Evolutionary conservation across 2,329 filamentous ascomycete species (phyloP), one percentile per base, ranked within the genome.

Genomic region (Sporothrix dimorphospora): DNA sequence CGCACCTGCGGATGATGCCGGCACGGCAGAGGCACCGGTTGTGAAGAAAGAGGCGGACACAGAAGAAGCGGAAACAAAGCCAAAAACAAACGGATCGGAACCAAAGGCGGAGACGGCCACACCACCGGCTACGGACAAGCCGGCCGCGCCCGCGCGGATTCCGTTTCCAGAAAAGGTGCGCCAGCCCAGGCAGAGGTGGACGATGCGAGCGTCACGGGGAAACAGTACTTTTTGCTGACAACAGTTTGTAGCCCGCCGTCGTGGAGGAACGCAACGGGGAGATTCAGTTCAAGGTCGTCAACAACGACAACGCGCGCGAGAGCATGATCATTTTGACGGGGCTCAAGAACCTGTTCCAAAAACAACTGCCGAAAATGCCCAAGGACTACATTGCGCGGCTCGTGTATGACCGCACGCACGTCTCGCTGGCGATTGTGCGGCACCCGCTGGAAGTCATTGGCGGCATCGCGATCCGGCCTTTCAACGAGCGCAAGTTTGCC

Each of bases 301-400:
- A 98, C 85, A 99, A 99, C 79, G 96, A 99, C 79, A 92, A 92
- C 77, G 87, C 91, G 53, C 89, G 92, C 75, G 94, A 97, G 78
- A 97, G 93, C 79, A 91, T 94, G 76, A 97, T 98, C 79, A 97
- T 99, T 77, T 86, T 99, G 72, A 98, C 95, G 0, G 96, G 96
- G 12, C 85, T 99, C 71, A 99, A 98, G 80, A 97, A 94, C 79
- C 97, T 99, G 75, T 98, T 99, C 78, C 96, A 99, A 81, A 98
- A 98, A 78, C 96, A 99, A 79, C 86, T 99, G 6, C 96, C 96
- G 0, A 98, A 98, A 82, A 99, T 99, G 96, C 96, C 96, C 14
- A 98, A 98, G 81, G 96, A 98, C 79, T 99, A 99, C 80, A 98
- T 99, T 77, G 96, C 96, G 2, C 92, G 96, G 53, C 89, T 99